These are phyloP conservation scores for Paramecium primaurelia DNA, from an alignment of 73 alveolate species.

Conservation along the genomic window DNA sequence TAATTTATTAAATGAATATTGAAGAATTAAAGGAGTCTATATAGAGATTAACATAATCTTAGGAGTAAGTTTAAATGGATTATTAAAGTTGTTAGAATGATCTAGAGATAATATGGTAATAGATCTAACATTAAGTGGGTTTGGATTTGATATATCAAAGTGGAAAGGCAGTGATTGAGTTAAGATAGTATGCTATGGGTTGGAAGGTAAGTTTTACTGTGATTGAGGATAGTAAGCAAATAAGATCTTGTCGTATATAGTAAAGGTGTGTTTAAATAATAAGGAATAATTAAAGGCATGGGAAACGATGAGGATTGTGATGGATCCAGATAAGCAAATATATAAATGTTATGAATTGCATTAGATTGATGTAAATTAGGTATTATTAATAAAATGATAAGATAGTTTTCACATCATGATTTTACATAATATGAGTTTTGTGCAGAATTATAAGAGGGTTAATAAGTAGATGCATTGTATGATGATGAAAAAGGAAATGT, in stretches of 20 bases:
- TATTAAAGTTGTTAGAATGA: background rate
- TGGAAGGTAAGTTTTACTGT: background rate
- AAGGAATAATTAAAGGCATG: background rate
- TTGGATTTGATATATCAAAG: background rate
- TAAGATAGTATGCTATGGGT: background rate
- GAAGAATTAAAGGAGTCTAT: background rate
- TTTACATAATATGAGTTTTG: conserved; percentile 71
- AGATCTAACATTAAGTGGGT: background rate
- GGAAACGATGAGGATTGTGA: background rate
- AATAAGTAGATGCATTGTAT: conserved; percentile 74
- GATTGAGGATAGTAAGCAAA: background rate
- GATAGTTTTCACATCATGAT: conserved; percentile 19
- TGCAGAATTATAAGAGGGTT: conserved; percentile 61
- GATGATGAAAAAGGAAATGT: conserved; percentile 63
- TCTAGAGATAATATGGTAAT: background rate
- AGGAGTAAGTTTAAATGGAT: background rate
- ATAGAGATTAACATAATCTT: background rate
- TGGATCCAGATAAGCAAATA: conserved; percentile 27
- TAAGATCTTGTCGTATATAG: background rate
- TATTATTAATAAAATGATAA: background rate
- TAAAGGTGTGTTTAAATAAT: background rate
- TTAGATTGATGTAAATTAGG: background rate
- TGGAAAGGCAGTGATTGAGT: background rate
- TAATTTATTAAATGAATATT: background rate
- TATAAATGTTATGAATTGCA: background rate